Evolutionary conservation across 805 yeast species (phyloP).

Genomic region (Teunomyces tritomae): DNA sequence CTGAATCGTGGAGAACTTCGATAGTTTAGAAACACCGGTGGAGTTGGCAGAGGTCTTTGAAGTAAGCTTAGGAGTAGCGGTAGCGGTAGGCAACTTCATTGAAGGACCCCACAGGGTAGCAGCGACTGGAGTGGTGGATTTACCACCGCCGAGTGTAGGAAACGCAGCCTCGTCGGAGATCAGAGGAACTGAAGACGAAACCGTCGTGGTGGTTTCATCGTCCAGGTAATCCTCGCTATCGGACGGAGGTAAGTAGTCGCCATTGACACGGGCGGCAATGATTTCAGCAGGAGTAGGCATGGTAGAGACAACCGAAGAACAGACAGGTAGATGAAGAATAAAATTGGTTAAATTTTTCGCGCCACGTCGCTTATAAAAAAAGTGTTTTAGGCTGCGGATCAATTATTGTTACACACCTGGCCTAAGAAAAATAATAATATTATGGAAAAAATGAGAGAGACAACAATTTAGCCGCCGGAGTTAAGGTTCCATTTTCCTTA

Average conservation of each 20-base stretch:
- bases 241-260: slow-evolving; percentile 15
- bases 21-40: slow-evolving; percentile 25
- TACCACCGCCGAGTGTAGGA: slow-evolving; percentile 64
- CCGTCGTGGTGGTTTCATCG: slow-evolving; percentile 6
- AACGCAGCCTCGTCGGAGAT: slow-evolving; percentile 55
- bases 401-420: not conserved
- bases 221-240: slow-evolving; percentile 14
- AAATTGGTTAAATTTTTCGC: not conserved
- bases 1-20: slow-evolving; percentile 58
- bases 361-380: not conserved
- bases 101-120: slow-evolving; percentile 42
- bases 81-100: slow-evolving; percentile 19
- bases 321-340: slow-evolving; percentile 2
- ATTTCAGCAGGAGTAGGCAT: slow-evolving; percentile 50
- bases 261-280: slow-evolving; percentile 44
- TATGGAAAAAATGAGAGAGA: too few relatives aligned
- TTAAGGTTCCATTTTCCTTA: too few relatives aligned
- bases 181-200: slow-evolving; percentile 22
- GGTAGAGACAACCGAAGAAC: slow-evolving; percentile 9
- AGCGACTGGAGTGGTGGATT: slow-evolving; percentile 23
- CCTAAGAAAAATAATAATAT: not conserved
- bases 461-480: too few relatives aligned
- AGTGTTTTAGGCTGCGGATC: not conserved
- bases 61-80: slow-evolving; percentile 17
- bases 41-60: slow-evolving; percentile 8